phyloP scores from a whole-genome alignment of 2,329 filamentous ascomycete genomes.

The Fusarium sp. region DNA sequence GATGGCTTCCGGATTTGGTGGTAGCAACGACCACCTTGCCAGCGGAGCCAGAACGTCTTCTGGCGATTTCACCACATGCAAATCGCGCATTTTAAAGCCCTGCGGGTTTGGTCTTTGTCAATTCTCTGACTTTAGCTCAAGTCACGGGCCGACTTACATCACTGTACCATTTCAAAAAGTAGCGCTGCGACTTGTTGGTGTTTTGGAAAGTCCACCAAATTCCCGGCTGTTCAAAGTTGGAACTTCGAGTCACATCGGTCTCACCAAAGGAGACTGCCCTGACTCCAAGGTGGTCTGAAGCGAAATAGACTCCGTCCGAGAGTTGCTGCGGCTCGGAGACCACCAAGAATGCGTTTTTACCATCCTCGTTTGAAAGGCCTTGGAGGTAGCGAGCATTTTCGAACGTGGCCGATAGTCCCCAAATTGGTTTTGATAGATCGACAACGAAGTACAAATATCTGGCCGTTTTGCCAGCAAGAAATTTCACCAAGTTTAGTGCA shows the following conservation, averaged over 20 bases:
- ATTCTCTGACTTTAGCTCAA: not conserved
- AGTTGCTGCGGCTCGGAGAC: not conserved
- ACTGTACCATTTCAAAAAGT: not conserved
- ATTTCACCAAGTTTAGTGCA: not conserved
- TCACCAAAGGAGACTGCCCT: not conserved
- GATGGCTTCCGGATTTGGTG: not conserved
- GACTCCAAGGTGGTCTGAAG: not conserved
- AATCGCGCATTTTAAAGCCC: conserved; percentile 6
- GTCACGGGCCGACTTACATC: not conserved
- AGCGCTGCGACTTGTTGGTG: not conserved
- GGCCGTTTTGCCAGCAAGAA: not conserved
- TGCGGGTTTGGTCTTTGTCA: not conserved
- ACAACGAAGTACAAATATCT: not conserved
- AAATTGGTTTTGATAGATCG: not conserved
- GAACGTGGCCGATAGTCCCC: not conserved
- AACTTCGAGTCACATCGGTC: not conserved
- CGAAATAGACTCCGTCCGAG: not conserved
- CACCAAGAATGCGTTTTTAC: not conserved
- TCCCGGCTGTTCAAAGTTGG: not conserved
- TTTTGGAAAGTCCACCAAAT: conserved; percentile 4
- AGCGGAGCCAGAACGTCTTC: not conserved
- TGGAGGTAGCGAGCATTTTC: not conserved
- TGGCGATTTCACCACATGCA: not conserved
- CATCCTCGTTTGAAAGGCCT: not conserved
- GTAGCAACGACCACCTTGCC: conserved; percentile 6